Conservation (phyloP, 73 alveolate species). For the Tetrahymena elliotti region DNA sequence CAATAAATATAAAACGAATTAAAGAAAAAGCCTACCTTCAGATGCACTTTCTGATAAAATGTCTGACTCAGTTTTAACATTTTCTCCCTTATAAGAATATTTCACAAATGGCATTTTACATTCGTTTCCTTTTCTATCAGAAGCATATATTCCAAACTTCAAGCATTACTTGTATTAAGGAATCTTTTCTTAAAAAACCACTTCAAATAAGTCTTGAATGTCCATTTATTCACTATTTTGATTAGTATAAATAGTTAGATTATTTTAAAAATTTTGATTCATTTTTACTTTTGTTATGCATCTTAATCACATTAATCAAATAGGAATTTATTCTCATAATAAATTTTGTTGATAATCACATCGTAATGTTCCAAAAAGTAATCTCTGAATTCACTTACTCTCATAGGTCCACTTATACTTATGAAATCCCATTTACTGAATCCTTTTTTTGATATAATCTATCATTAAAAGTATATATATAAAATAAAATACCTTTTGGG, state of each 20-base stretch:
- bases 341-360: background rate
- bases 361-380: constrained; percentile 25
- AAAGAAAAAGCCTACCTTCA: background rate
- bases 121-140: background rate
- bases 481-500: constrained; percentile 65
- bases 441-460: constrained; percentile 15
- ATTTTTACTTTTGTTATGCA: background rate
- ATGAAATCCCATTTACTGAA: constrained; percentile 27
- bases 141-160: background rate
- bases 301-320: background rate
- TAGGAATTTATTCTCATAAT: background rate
- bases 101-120: background rate
- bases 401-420: constrained; percentile 62
- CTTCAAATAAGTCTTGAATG: background rate
- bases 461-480: constrained; percentile 39
- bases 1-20: background rate
- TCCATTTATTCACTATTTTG: background rate
- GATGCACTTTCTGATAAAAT: background rate
- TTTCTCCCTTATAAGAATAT: background rate
- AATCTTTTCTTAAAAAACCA: background rate
- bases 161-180: background rate
- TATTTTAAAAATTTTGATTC: background rate
- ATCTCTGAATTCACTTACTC: constrained; percentile 67
- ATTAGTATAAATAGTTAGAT: background rate
- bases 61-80: background rate